A percentile compares a stretch with the other conserved stretches of the same genome.
phyloP scores from a whole-genome alignment of 805 yeast genomes.

The Wickerhamiella qilinensis region DNA sequence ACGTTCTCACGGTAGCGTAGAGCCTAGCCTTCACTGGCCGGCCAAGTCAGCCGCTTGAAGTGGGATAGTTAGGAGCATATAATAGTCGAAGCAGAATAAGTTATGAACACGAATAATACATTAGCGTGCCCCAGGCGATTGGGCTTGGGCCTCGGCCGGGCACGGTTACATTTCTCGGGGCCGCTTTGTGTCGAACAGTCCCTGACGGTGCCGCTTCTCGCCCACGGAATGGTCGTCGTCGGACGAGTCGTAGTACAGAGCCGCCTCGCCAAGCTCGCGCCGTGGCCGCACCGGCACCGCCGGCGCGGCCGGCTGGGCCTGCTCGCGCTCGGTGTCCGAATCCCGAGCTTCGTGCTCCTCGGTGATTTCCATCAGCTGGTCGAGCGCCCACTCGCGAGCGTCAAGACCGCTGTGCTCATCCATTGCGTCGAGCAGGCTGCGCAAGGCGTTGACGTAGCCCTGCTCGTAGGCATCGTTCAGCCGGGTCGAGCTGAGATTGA shows the following conservation, averaged over 20 bases:
- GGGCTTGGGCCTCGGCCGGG: too few relatives aligned
- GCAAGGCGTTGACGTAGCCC: conserved; percentile 4
- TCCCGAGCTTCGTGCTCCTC: conserved; percentile 1
- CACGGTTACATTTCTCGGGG: too few relatives aligned
- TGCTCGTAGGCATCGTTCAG: conserved; percentile 2
- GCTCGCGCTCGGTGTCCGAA: background rate
- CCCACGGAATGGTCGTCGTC: conserved; percentile 1
- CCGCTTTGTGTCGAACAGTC: conserved; percentile 4
- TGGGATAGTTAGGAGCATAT: too few relatives aligned
- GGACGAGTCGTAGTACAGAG: background rate
- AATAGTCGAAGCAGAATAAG: too few relatives aligned
- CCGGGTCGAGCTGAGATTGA: conserved; percentile 2
- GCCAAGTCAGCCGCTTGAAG: too few relatives aligned
- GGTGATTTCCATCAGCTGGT: conserved; percentile 2
- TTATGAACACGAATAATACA: too few relatives aligned
- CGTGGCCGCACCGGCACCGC: background rate
- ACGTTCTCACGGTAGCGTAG: too few relatives aligned
- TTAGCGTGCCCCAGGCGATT: too few relatives aligned
- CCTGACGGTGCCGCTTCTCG: conserved; percentile 4
- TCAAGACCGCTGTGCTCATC: conserved; percentile 2
- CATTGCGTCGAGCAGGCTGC: conserved; percentile 4
- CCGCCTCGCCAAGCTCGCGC: background rate
- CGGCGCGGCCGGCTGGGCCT: background rate
- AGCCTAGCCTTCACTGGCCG: too few relatives aligned
- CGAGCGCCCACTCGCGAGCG: conserved; percentile 4